These are phyloP conservation scores for Linnemannia zychae DNA, from an alignment of 192 early-diverging fungal species.

Conservation along the genomic window DNA sequence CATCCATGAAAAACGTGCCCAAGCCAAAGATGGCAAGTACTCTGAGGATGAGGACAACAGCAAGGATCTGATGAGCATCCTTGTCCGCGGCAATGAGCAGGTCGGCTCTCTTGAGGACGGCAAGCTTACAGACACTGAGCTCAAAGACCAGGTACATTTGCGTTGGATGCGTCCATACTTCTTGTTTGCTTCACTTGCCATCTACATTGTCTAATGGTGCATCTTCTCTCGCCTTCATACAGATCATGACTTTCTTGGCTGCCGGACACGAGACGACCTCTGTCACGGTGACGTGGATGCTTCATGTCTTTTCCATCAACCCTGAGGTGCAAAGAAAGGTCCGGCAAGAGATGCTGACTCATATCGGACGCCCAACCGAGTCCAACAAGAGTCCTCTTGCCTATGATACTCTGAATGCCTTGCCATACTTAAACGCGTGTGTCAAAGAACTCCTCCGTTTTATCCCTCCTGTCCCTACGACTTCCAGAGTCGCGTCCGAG, in stretches of 20 bases:
- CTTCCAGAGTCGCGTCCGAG: slow-evolving; percentile 52
- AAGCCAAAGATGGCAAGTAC: slow-evolving; percentile 18
- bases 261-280: slow-evolving; percentile 74
- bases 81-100: slow-evolving; percentile 59
- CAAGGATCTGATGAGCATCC: slow-evolving; percentile 61
- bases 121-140: slow-evolving; percentile 58
- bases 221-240: not conserved
- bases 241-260: slow-evolving; percentile 67
- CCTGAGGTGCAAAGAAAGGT: slow-evolving; percentile 59
- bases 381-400: slow-evolving; percentile 37
- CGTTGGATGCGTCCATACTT: not conserved
- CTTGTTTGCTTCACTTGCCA: not conserved
- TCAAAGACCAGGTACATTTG: slow-evolving; percentile 57
- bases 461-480: slow-evolving; percentile 67
- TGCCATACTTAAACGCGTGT: slow-evolving; percentile 65
- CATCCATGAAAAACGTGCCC: slow-evolving; percentile 51
- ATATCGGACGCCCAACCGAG: slow-evolving; percentile 45
- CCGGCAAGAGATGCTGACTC: slow-evolving; percentile 60
- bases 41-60: slow-evolving; percentile 12
- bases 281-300: slow-evolving; percentile 62
- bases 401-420: slow-evolving; percentile 62
- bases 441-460: slow-evolving; percentile 66
- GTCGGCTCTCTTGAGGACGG: slow-evolving; percentile 53
- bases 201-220: not conserved
- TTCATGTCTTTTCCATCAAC: slow-evolving; percentile 63